phyloP scores from a whole-genome alignment of 495 filamentous ascomycete genomes.

The Penicillium roqueforti region DNA sequence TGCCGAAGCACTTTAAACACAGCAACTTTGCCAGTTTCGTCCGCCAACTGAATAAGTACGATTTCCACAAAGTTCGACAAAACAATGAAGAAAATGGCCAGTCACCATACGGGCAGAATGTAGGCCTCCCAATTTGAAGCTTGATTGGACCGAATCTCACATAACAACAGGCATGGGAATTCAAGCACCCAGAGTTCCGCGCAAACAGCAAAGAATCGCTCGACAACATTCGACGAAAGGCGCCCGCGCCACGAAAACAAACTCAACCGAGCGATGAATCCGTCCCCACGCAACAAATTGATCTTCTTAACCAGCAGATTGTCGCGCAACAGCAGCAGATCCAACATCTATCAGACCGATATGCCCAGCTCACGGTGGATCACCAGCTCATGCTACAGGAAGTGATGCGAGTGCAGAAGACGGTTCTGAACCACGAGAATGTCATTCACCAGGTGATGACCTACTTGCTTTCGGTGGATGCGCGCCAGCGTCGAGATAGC shows the following conservation, averaged over 20 bases:
- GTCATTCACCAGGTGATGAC: slow-evolving; percentile 73
- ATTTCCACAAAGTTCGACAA: slow-evolving; percentile 98
- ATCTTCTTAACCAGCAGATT: slow-evolving; percentile 81
- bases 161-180: slow-evolving; percentile 79
- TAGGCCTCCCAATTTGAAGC: slow-evolving; percentile 40
- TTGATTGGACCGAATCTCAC: not conserved
- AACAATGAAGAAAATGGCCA: slow-evolving; percentile 91
- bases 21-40: slow-evolving; percentile 99
- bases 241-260: slow-evolving; percentile 83
- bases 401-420: slow-evolving; percentile 81
- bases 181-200: slow-evolving; percentile 96
- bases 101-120: slow-evolving; percentile 86
- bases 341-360: slow-evolving; percentile 76
- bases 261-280: slow-evolving; percentile 62
- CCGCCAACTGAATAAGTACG: slow-evolving; percentile 97
- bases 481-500: slow-evolving; percentile 60
- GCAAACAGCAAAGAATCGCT: slow-evolving; percentile 93
- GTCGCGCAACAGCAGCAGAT: slow-evolving; percentile 89
- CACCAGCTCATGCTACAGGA: slow-evolving; percentile 86
- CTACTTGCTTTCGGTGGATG: slow-evolving; percentile 62
- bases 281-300: slow-evolving; percentile 81
- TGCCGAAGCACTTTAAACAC: slow-evolving; percentile 98
- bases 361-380: slow-evolving; percentile 78
- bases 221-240: slow-evolving; percentile 95
- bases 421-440: slow-evolving; percentile 76